phyloP scores from a whole-genome alignment of 2,329 filamentous ascomycete species.

The Aureobasidium namibiae region DNA sequence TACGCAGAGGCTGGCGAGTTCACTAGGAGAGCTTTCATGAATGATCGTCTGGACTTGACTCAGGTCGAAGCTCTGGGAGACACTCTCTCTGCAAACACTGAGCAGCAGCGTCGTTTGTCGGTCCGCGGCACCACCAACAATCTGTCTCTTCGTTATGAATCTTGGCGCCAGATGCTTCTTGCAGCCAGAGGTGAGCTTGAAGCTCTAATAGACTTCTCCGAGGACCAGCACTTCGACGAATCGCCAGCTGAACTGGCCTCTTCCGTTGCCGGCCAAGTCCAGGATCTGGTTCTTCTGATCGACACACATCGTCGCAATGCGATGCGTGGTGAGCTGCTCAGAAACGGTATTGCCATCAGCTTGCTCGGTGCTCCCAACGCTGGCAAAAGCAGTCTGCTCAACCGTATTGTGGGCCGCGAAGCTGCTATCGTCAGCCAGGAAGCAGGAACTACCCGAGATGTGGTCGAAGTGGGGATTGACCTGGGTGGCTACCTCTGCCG shows the following conservation, averaged over 20 bases:
- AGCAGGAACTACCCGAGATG: conserved; percentile 87
- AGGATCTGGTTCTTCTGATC: conserved; percentile 54
- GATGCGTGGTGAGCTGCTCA: conserved; percentile 71
- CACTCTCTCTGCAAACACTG: conserved; percentile 61
- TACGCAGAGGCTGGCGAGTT: conserved; percentile 96
- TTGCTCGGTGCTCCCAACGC: conserved; percentile 87
- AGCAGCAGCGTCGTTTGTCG: conserved; percentile 83
- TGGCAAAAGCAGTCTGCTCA: conserved; percentile 90
- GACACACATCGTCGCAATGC: conserved; percentile 65
- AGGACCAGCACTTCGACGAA: conserved; percentile 96
- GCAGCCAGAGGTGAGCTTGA: conserved; percentile 84
- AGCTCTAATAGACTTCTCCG: conserved; percentile 91
- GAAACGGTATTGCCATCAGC: conserved; percentile 77
- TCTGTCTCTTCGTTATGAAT: conserved; percentile 69
- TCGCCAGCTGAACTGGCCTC: conserved; percentile 62
- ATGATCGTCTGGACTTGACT: conserved; percentile 74
- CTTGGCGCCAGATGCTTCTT: conserved; percentile 69
- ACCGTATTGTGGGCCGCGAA: conserved; percentile 79
- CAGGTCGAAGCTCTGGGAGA: conserved; percentile 64
- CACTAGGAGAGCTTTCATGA: conserved; percentile 83
- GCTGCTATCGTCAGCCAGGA: conserved; percentile 92
- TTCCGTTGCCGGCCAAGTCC: conserved; percentile 60
- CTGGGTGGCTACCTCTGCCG: conserved; percentile 83
- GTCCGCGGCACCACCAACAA: conserved; percentile 62
- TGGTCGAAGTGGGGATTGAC: conserved; percentile 87